Evolutionary conservation across 495 filamentous ascomycete species (phyloP), one percentile per base, ranked within the genome.

Genomic region (Podospora australis): DNA sequence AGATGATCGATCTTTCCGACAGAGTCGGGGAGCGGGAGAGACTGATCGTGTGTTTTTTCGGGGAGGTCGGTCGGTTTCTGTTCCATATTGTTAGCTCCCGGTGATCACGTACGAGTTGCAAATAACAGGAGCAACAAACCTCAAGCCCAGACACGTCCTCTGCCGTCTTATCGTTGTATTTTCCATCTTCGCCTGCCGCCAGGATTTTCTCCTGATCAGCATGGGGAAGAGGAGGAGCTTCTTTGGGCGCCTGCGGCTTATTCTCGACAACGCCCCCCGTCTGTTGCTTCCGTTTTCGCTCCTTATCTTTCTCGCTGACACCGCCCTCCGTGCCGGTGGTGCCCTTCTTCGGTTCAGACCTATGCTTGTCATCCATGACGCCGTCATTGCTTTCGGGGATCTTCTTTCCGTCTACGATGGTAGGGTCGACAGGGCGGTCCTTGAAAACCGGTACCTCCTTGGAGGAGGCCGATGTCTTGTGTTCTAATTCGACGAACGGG

Each of bases 271-370:
- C 79, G 50, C 72, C 72, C 29, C 81, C 80, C 2, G 77, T 81
- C 52, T 74, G 69, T 23, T 83, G 77, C 46, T 78, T 68, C 38
- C 72, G 72, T 46, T 81, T 82, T 19, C 76, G 73, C 30, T 82
- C 82, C 62, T 84, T 88, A 40, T 80, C 78, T 68, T 95, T 95
- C 59, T 87, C 85, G 47, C 83, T 87, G 16, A 95, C 84, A 17
- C 90, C 89, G 21, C 88, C 88, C 55, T 87, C 86, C 0, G 86
- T 92, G 8, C 90, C 90, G 9, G 87, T 85, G 34, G 88, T 91
- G 20, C 90, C 90, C 58, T 87, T 75, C 59, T 88, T 91, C 7
- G 89, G 86, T 24, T 79, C 76, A 13, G 68, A 58, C 41, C 88
- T 74, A 58, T 86, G 68, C 35, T 81, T 84, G 63, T 95, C 88